phyloP scores from a whole-genome alignment of 305 asterid species.

The Lippia alba region DNA sequence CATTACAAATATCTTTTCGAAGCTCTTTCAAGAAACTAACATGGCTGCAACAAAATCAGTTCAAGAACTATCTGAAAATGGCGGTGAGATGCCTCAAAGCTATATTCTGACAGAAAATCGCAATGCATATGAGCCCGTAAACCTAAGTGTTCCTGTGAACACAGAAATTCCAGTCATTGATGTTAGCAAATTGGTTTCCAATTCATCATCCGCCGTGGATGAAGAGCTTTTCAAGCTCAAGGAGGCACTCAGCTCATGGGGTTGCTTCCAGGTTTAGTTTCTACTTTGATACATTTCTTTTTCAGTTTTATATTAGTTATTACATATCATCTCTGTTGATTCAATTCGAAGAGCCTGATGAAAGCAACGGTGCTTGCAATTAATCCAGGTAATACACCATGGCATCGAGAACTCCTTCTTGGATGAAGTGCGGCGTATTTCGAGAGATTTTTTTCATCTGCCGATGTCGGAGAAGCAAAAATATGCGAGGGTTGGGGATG shows the following conservation, averaged over 20 bases:
- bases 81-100: constrained; percentile 37
- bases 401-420: constrained; percentile 44
- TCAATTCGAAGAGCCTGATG: too few species aligned
- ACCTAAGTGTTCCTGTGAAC: constrained; percentile 30
- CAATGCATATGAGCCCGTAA: constrained; percentile 28
- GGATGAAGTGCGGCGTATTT: constrained; percentile 40
- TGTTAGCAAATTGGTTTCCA: constrained; percentile 25
- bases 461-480: constrained; percentile 55
- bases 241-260: constrained; percentile 50
- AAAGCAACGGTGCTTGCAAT: too few species aligned
- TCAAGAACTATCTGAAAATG: constrained; percentile 44
- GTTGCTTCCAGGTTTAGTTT: constrained; percentile 63
- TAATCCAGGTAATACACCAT: constrained; percentile 46
- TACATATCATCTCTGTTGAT: too few species aligned
- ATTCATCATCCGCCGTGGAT: constrained; percentile 27
- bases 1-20: too few species aligned
- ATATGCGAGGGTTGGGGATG: constrained; percentile 33
- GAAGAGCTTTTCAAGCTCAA: not conserved
- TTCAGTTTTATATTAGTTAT: too few species aligned
- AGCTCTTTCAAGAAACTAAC: too few species aligned
- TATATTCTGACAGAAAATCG: constrained; percentile 40
- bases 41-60: constrained; percentile 28
- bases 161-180: constrained; percentile 52
- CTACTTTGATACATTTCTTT: too few species aligned
- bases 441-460: constrained; percentile 46